phyloP scores from a whole-genome alignment of 2,329 filamentous ascomycete species.

The Pyrenophora tritici-repentis region DNA sequence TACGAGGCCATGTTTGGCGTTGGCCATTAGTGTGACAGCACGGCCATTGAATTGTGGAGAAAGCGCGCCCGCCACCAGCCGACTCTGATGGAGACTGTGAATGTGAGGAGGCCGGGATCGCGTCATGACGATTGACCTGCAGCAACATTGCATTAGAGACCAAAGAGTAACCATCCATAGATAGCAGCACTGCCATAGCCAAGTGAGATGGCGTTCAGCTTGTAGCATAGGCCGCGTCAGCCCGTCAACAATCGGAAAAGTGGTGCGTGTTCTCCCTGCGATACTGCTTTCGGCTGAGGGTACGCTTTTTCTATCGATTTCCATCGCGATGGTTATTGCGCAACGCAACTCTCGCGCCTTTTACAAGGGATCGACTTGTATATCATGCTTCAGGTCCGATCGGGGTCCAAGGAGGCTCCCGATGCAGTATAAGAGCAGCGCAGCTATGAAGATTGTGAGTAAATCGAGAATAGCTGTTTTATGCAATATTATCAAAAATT shows the following conservation, averaged over 20 bases:
- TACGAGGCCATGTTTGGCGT: slow-evolving; percentile 8
- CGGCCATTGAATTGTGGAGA: slow-evolving; percentile 7
- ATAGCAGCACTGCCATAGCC: neutral
- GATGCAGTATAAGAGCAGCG: no score
- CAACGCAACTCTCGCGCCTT: no score
- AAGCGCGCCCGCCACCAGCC: slow-evolving; percentile 1
- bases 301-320: neutral
- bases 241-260: neutral
- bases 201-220: slow-evolving; percentile 13
- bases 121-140: neutral
- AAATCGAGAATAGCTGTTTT: no score
- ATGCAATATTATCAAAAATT: no score
- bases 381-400: no score
- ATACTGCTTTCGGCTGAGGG: neutral
- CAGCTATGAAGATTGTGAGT: no score
- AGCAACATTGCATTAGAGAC: neutral
- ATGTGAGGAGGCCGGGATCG: neutral
- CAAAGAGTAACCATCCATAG: no score
- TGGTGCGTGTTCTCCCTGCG: neutral
- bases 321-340: neutral
- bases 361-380: no score
- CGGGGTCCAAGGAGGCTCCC: no score
- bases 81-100: neutral
- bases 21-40: slow-evolving; percentile 6
- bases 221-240: slow-evolving; percentile 6